Evolutionary conservation across 2,329 filamentous ascomycete genomes (phyloP).

Genomic region (Fusarium albosuccineum): DNA sequence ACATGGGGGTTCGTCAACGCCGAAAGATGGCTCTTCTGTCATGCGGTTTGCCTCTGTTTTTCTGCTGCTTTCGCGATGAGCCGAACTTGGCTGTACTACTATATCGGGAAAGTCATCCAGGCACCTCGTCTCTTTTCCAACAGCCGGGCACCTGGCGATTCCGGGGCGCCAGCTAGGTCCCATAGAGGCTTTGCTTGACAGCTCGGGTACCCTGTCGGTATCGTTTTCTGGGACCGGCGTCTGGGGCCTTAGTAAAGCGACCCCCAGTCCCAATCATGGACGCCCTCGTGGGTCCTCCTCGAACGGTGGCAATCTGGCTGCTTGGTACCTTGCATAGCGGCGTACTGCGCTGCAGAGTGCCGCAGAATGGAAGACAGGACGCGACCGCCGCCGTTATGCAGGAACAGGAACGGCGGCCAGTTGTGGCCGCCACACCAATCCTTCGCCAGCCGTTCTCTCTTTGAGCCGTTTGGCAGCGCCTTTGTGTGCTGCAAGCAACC

Average conservation of each 20-base stretch:
- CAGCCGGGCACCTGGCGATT: slow-evolving; percentile 30
- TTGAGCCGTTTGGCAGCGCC: slow-evolving; percentile 20
- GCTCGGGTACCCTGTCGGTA: slow-evolving; percentile 21
- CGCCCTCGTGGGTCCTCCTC: slow-evolving; percentile 27
- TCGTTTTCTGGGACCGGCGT: slow-evolving; percentile 30
- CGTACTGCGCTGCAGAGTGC: slow-evolving; percentile 37
- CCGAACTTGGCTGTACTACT: slow-evolving; percentile 13
- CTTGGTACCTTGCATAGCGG: slow-evolving; percentile 47
- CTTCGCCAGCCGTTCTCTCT: slow-evolving; percentile 19
- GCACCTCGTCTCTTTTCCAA: slow-evolving; percentile 25
- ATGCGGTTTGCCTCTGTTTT: slow-evolving; percentile 11
- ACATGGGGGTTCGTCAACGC: slow-evolving; percentile 32
- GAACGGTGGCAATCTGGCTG: slow-evolving; percentile 32
- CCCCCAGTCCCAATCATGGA: slow-evolving; percentile 10
- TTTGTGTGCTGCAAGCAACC: slow-evolving; percentile 16
- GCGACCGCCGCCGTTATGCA: slow-evolving; percentile 45
- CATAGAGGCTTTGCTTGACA: slow-evolving; percentile 23
- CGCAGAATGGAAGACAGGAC: slow-evolving; percentile 24
- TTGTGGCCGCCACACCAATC: slow-evolving; percentile 34
- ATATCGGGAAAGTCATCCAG: slow-evolving; percentile 23
- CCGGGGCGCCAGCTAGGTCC: slow-evolving; percentile 22
- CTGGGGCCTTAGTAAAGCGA: slow-evolving; percentile 29
- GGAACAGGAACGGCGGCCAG: slow-evolving; percentile 46
- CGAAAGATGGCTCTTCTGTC: slow-evolving; percentile 24
- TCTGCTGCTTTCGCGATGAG: slow-evolving; percentile 15